phyloP scores from a whole-genome alignment of 495 filamentous ascomycete genomes.

The Penicillium canescens region DNA sequence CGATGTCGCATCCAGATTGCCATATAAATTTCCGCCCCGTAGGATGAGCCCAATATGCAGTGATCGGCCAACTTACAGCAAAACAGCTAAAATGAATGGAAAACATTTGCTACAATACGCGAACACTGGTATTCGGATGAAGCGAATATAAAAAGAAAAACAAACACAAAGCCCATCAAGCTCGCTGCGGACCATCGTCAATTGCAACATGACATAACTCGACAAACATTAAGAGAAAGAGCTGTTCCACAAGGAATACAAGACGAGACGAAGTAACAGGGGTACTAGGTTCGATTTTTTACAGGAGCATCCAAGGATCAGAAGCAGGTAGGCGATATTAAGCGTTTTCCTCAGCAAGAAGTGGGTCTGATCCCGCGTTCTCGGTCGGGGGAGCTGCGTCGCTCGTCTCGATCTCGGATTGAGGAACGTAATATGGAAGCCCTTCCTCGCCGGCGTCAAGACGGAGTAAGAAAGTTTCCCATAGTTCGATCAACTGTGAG shows the following conservation, averaged over 20 bases:
- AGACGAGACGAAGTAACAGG: not conserved
- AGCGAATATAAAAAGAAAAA: not conserved
- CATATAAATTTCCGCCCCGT: no score
- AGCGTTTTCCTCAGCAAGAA: conserved; percentile 17
- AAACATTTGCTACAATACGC: conserved; percentile 14
- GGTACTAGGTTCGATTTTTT: conserved; percentile 1
- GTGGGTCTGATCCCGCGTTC: conserved; percentile 26
- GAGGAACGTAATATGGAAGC: conserved; percentile 70
- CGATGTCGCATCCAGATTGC: no score
- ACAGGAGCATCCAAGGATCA: not conserved
- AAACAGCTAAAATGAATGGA: not conserved
- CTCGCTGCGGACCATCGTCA: conserved; percentile 14
- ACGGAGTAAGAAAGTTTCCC: conserved; percentile 97
- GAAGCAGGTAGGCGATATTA: not conserved
- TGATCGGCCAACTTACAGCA: no score
- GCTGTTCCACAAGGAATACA: conserved; percentile 3
- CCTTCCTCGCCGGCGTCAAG: conserved; percentile 92
- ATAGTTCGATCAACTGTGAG: conserved; percentile 88
- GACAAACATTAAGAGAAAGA: not conserved
- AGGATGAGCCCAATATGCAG: no score
- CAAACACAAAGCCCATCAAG: not conserved
- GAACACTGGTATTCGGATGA: conserved; percentile 20
- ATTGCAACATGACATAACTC: not conserved
- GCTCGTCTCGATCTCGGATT: conserved; percentile 25
- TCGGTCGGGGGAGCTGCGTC: conserved; percentile 19